phyloP scores from a whole-genome alignment of 202 grass and related monocot species.

The Saccharum hybrid region DNA sequence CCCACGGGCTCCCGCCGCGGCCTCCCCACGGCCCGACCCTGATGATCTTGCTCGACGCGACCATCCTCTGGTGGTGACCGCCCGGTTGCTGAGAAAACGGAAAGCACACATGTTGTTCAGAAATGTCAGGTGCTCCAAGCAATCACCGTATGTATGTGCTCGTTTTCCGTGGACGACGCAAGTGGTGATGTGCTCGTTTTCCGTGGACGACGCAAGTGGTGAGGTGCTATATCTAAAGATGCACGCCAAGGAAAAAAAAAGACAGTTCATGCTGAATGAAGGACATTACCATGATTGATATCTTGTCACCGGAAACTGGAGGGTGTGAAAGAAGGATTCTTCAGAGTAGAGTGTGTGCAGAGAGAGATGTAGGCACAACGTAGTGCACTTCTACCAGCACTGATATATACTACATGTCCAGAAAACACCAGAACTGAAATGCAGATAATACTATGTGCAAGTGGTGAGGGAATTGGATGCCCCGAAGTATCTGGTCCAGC shows the following conservation, averaged over 20 bases:
- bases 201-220: too few relatives aligned
- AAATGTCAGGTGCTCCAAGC: too few relatives aligned
- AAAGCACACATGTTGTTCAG: not conserved
- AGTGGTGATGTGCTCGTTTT: too few relatives aligned
- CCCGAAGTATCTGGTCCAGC: not conserved
- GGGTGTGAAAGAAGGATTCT: too few relatives aligned
- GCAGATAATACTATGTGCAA: not conserved
- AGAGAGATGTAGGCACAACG: not conserved
- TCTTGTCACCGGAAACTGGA: slow-evolving; percentile 13
- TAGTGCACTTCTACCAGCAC: not conserved
- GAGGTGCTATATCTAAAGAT: too few relatives aligned
- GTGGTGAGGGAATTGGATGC: slow-evolving; percentile 30
- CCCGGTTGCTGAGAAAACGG: not conserved
- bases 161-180: too few relatives aligned
- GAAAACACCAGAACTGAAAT: not conserved
- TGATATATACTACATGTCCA: not conserved
- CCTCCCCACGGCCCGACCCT: slow-evolving; percentile 52
- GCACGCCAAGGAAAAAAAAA: too few relatives aligned
- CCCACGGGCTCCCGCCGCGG: slow-evolving; percentile 45
- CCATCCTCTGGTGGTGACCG: slow-evolving; percentile 3
- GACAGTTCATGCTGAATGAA: not conserved
- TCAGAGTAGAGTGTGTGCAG: not conserved
- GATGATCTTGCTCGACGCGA: slow-evolving; percentile 53
- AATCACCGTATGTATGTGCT: too few relatives aligned
- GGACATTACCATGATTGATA: slow-evolving; percentile 31